Evolutionary conservation across 768 basidiomycete species (phyloP), one percentile per base, ranked within the genome.

Genomic region (Termitomyces sp.): DNA sequence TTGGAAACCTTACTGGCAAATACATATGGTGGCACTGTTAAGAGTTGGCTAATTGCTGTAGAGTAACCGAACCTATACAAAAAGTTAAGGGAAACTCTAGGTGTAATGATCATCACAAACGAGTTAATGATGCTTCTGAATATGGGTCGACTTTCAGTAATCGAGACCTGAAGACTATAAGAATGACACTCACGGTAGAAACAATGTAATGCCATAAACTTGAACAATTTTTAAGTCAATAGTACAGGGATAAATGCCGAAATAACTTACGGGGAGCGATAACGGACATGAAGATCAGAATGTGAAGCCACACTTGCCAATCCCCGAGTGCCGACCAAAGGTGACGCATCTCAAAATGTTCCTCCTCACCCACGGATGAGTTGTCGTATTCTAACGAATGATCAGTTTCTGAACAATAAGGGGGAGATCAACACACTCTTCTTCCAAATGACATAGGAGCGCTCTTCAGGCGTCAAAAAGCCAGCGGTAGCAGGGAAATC

Each of bases 171-270:
- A 27, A 5, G 59, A 9, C 35, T 33, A 29, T 16, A 33, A 6
- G 36, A 7, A 20, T 3, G 12, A 27, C 10, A 76, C 86, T 62
- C 64, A 87, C 82, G 85, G 85, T 29, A 88, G 68, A 73, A 89
- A 89, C 22, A 87, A 69, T 0, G 86, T 85, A 44, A 86, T 86
- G 2, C 86, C 86, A 60, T 84, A 86, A 2, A 86, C 86, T 87
- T 38, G 41, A 12, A 56, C 27, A 3, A 0, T n/a, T n/a, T 29
- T n/a, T 22, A 20, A 53, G 40, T 35, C 13, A 32, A 35, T 5
- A 29, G 29, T 23, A 16, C 40, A 45, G 40, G 18, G 27, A 2
- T 15, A 35, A 41, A 10, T 15, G 15, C 12, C 29, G 22, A n/a
- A 27, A 45, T 11, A 5, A 77, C 86, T 68, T 64, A 88, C 86